Conservation (phyloP, 1,284 basidiomycete species). For the Ceratobasidium sp. region DNA sequence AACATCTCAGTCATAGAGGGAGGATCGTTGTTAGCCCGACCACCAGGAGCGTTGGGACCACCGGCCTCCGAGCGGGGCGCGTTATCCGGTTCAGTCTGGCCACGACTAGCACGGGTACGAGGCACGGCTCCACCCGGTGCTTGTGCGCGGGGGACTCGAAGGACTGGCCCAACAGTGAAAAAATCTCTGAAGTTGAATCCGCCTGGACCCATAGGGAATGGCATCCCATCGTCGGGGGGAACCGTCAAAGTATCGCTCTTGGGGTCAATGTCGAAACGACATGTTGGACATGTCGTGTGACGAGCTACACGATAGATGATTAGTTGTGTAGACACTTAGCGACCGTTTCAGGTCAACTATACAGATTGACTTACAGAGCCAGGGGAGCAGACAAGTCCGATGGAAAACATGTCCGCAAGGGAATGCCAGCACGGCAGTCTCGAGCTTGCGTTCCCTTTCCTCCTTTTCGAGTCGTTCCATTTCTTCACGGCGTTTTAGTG, state of each 20-base stretch:
- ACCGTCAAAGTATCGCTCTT: conserved; percentile 55
- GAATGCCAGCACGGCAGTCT: conserved; percentile 59
- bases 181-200: conserved; percentile 29
- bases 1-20: conserved; percentile 23
- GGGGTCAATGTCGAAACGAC: conserved; percentile 79
- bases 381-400: conserved; percentile 73
- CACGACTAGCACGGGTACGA: neutral
- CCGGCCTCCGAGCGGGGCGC: neutral
- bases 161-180: conserved; percentile 24
- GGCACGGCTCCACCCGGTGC: neutral
- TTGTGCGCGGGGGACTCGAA: conserved; percentile 19
- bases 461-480: conserved; percentile 26
- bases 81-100: neutral
- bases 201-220: neutral
- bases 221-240: neutral
- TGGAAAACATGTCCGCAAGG: conserved; percentile 83
- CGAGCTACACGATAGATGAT: too few species aligned
- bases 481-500: conserved; percentile 15
- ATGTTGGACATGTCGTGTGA: conserved; percentile 80
- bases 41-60: neutral
- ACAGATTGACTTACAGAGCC: conserved; percentile 59
- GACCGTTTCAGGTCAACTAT: neutral
- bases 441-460: conserved; percentile 24
- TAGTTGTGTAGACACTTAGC: neutral
- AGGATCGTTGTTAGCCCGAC: neutral